These are phyloP conservation scores for Collybia sp. DNA, from an alignment of 768 basidiomycete species.

Conservation along the genomic window DNA sequence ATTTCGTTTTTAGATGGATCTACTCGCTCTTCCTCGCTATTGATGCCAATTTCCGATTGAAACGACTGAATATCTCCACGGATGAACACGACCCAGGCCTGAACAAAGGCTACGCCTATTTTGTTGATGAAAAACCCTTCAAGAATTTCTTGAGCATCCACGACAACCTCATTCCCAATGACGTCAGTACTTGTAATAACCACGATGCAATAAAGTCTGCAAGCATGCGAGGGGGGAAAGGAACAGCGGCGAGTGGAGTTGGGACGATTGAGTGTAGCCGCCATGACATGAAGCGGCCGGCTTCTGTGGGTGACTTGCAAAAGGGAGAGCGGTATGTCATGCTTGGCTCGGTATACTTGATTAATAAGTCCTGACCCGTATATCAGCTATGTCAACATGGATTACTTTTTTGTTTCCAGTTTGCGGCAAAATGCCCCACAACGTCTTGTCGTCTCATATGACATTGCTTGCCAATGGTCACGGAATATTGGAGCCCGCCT, in stretches of 20 bases:
- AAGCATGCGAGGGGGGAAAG: not conserved
- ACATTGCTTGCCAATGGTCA: conserved; percentile 1
- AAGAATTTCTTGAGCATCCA: no score
- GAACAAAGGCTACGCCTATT: no score
- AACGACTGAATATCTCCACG: no score
- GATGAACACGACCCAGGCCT: no score
- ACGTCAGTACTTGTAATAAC: no score
- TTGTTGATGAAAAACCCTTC: no score
- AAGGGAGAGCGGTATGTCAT: conserved; percentile 13
- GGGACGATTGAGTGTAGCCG: conserved; percentile 15
- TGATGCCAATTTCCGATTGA: no score
- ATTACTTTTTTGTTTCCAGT: conserved; percentile 8
- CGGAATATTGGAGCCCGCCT: not conserved
- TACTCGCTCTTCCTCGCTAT: no score
- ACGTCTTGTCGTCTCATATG: conserved; percentile 7
- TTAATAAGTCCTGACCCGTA: not conserved
- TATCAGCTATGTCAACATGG: conserved; percentile 10
- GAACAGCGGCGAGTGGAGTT: conserved; percentile 12
- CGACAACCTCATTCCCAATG: no score
- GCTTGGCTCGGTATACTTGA: not conserved
- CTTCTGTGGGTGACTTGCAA: conserved; percentile 17
- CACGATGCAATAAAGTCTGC: not conserved
- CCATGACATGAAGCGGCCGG: conserved; percentile 12
- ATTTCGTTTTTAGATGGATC: no score
- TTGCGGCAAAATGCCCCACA: not conserved